Percentiles rank a stretch among this genome's conserved stretches.
These are phyloP conservation scores for Colletotrichum paranaense DNA, from an alignment of 2,329 filamentous ascomycete genomes.

Conservation along the genomic window DNA sequence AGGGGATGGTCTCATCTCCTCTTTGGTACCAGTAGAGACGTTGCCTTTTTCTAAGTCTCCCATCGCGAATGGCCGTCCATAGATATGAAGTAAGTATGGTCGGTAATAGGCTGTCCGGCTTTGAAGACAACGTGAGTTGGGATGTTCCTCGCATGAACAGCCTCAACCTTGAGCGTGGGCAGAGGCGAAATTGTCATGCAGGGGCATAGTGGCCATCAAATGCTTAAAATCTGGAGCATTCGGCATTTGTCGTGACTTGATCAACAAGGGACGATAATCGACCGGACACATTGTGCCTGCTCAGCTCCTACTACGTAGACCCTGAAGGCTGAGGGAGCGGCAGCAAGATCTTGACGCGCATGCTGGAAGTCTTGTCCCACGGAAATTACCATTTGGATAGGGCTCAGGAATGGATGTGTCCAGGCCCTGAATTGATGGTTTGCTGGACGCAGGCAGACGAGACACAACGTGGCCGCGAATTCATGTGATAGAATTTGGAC, in stretches of 20 bases:
- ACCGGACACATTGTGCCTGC: neutral
- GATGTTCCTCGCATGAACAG: neutral
- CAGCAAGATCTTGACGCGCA: neutral
- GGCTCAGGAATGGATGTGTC: slow-evolving; percentile 2
- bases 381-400: neutral
- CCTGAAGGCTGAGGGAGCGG: neutral
- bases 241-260: neutral
- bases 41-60: neutral
- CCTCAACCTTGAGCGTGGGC: neutral
- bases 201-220: neutral
- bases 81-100: neutral
- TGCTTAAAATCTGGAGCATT: slow-evolving; percentile 24
- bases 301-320: no score
- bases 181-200: neutral
- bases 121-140: neutral
- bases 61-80: neutral
- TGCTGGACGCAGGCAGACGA: slow-evolving; percentile 9
- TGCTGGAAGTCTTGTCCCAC: neutral
- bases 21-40: neutral
- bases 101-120: neutral
- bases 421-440: neutral
- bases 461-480: slow-evolving; percentile 1
- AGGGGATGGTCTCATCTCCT: neutral
- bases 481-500: neutral
- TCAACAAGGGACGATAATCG: neutral